phyloP scores from a whole-genome alignment of 192 early-diverging fungal species.

The Mortierella hygrophila region DNA sequence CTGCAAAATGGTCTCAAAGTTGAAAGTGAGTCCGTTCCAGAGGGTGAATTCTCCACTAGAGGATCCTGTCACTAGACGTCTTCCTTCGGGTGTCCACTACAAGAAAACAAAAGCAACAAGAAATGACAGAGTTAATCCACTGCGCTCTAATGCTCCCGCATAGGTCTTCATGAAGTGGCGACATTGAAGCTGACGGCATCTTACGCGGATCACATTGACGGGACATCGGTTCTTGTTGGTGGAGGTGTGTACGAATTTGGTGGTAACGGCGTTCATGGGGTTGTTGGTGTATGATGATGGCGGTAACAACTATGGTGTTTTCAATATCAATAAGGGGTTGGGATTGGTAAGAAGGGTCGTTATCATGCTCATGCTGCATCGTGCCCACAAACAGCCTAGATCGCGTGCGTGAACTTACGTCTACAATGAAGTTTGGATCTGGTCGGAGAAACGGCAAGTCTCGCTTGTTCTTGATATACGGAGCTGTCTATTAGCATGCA shows the following conservation, averaged over 20 bases:
- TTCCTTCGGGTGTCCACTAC: conserved; percentile 96
- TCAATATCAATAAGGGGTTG: conserved; percentile 3
- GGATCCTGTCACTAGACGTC: conserved; percentile 93
- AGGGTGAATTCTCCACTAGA: conserved; percentile 96
- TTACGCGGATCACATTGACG: conserved; percentile 89
- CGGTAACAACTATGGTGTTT: conserved; percentile 68
- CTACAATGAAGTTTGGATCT: conserved; percentile 78
- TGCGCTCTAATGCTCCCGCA: neutral
- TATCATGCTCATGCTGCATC: neutral
- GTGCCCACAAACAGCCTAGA: neutral
- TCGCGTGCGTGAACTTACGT: conserved; percentile 62
- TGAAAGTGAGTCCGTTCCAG: conserved; percentile 98
- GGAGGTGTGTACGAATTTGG: conserved; percentile 92
- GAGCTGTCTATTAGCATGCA: conserved; percentile 15
- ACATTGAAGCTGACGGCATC: neutral
- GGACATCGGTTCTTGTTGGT: conserved; percentile 94
- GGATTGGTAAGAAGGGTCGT: neutral
- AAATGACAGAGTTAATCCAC: neutral
- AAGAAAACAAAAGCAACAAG: neutral
- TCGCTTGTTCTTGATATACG: conserved; percentile 62
- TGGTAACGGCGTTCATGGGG: conserved; percentile 79
- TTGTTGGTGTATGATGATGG: conserved; percentile 77
- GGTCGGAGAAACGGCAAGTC: conserved; percentile 73
- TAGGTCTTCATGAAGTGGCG: neutral
- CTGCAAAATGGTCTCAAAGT: conserved; percentile 97